phyloP scores from a whole-genome alignment of 1,284 basidiomycete genomes.

The Neotropicomus parvogracilis region DNA sequence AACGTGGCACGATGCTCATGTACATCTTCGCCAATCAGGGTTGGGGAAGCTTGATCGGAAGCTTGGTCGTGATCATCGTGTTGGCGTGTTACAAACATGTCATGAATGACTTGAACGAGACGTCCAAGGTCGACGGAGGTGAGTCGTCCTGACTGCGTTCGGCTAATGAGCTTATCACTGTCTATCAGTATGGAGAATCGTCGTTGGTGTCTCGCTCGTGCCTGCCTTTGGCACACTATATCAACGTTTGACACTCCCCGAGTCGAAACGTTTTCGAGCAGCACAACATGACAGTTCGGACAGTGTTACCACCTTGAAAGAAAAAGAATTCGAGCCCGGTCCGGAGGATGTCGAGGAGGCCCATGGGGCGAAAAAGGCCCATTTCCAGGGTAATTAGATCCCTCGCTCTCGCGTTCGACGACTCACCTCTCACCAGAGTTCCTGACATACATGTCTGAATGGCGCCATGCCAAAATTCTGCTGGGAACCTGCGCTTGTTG shows the following conservation, averaged over 20 bases:
- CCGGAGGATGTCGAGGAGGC: slow-evolving; percentile 3
- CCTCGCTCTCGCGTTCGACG: neutral
- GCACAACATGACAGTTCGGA: slow-evolving; percentile 37
- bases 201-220: slow-evolving; percentile 50
- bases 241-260: slow-evolving; percentile 72
- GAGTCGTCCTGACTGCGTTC: slow-evolving; percentile 12
- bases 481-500: slow-evolving; percentile 52
- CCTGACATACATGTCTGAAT: slow-evolving; percentile 50
- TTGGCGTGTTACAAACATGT: slow-evolving; percentile 64
- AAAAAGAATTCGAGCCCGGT: slow-evolving; percentile 17
- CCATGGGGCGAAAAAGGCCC: slow-evolving; percentile 34
- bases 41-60: slow-evolving; percentile 69
- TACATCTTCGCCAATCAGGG: slow-evolving; percentile 78
- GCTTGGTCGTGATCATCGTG: slow-evolving; percentile 66
- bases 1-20: slow-evolving; percentile 69
- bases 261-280: slow-evolving; percentile 56
- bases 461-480: slow-evolving; percentile 52
- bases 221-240: slow-evolving; percentile 62
- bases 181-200: slow-evolving; percentile 48
- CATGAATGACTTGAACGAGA: slow-evolving; percentile 55
- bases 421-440: slow-evolving; percentile 37
- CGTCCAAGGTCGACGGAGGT: slow-evolving; percentile 67
- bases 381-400: slow-evolving; percentile 35
- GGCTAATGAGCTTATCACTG: slow-evolving; percentile 27
- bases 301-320: slow-evolving; percentile 33